Base-by-base conservation (phyloP, 768 basidiomycete species). In the Omphalotus guepiniiformis region DNA sequence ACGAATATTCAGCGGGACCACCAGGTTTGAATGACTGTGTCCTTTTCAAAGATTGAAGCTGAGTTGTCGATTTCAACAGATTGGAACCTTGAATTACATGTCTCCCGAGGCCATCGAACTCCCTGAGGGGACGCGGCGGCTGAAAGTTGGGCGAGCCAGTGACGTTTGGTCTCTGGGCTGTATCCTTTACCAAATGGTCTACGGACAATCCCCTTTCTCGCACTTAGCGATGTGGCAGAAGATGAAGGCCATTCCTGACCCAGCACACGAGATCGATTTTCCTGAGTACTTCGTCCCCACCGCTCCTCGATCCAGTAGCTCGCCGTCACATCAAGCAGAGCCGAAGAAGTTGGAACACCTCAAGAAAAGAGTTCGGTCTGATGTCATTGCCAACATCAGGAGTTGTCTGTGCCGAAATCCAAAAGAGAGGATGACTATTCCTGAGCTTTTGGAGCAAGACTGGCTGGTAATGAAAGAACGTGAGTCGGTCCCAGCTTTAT, bases 41-140 rank as follows among this genome's bases (percentile, higher is more conserved):
- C 15, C 34, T 32, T 21, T 19, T n/a, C n/a, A n/a, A n/a, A n/a
- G n/a, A n/a, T n/a, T n/a, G n/a, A n/a, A n/a, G n/a, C n/a, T n/a
- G n/a, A n/a, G n/a, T 25, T 1, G n/a, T 7, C 7, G 6, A 8
- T 21, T 30, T 19, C 28, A 18, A 42, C 22, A 95, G 88, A 86
- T 99, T 55, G 95, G 95, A 2, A 95, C 93, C 1, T 88, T 96
- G 29, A 99, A 99, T 60, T 99, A 95, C 63, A 99, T 99, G 95
- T 93, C 92, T 45, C 95, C 95, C 0, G 95, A 99, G 65, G 92
- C 95, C 11, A 92, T 99, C 46, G 90, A 93, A 60, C 69, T 88
- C 18, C 84, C 84, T 3, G 90, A 88, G 48, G 91, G 86, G 35
- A 88, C 84, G 83, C 79, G 88, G 11, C 79, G 91, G 21, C 79